These are phyloP conservation scores for Globisporangium recalcitrans DNA, from an alignment of 352 stramenopile species.

Conservation along the genomic window DNA sequence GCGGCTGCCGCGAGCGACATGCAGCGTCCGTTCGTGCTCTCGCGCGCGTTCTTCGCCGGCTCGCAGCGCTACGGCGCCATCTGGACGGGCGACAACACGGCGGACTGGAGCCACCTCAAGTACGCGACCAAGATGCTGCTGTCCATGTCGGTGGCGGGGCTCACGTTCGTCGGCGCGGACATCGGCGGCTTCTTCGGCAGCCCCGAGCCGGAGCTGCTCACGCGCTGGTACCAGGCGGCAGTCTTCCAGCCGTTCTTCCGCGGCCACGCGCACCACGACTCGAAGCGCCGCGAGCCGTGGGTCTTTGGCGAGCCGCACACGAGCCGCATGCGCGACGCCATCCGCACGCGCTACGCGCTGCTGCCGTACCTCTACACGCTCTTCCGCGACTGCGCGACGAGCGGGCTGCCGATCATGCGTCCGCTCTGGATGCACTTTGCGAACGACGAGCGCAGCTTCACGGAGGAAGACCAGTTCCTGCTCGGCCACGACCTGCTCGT, in stretches of 20 bases:
- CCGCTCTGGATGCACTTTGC: conserved; percentile 97
- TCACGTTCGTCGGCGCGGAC: conserved; percentile 98
- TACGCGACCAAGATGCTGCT: conserved; percentile 97
- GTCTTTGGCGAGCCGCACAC: conserved; percentile 95
- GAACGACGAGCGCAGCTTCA: conserved; percentile 73
- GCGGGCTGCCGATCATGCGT: conserved; percentile 86
- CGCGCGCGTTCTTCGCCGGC: conserved; percentile 96
- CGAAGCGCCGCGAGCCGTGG: conserved; percentile 97
- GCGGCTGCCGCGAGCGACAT: conserved; percentile 54
- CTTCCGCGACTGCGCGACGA: conserved; percentile 58
- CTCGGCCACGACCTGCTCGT: conserved; percentile 94
- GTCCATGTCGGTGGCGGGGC: conserved; percentile 91
- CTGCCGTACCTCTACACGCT: conserved; percentile 95
- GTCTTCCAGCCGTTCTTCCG: conserved; percentile 98
- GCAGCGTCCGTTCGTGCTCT: conserved; percentile 96
- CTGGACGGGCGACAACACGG: conserved; percentile 98
- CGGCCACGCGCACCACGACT: conserved; percentile 98
- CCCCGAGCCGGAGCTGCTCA: conserved; percentile 95
- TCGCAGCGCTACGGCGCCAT: conserved; percentile 96
- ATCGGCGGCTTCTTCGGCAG: conserved; percentile 99
- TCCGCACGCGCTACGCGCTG: conserved; percentile 94
- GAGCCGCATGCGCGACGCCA: conserved; percentile 79
- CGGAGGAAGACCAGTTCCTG: conserved; percentile 94
- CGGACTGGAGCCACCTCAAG: conserved; percentile 94
- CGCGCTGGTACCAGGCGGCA: conserved; percentile 94